Conservation (phyloP, 306 rosid genomes). For the Crotalaria pallida region DNA sequence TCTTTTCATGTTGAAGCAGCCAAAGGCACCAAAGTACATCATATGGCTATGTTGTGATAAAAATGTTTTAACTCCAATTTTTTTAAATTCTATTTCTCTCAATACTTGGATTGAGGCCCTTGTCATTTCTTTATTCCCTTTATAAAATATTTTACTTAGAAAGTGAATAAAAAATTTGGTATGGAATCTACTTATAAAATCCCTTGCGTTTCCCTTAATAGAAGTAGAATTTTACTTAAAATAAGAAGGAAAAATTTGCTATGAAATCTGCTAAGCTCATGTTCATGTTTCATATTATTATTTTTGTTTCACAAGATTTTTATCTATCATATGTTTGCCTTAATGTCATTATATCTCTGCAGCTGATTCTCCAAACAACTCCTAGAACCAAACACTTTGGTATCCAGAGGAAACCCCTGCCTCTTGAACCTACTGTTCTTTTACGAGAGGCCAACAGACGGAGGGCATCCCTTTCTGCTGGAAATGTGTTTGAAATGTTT, state of each 20-base stretch:
- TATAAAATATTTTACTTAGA: not conserved
- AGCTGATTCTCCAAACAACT: constrained; percentile 82
- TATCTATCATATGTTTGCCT: not conserved
- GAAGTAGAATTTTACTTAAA: not conserved
- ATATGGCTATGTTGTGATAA: not conserved
- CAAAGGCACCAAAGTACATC: not conserved
- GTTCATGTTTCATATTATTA: not conserved
- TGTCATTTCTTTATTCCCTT: constrained; percentile 2
- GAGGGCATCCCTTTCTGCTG: constrained; percentile 96
- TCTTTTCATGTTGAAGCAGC: not conserved
- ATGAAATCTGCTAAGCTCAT: not conserved
- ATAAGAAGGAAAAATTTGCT: not conserved
- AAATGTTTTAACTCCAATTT: not conserved
- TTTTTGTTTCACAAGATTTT: constrained; percentile 10
- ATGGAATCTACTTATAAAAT: too few species aligned
- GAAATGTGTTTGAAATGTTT: constrained; percentile 70
- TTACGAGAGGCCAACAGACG: constrained; percentile 94
- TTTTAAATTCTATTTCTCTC: not conserved
- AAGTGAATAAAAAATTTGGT: too few species aligned
- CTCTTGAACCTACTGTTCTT: constrained; percentile 90
- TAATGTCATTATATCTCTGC: constrained; percentile 18
- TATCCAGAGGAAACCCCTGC: constrained; percentile 82
- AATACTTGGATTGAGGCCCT: constrained; percentile 3
- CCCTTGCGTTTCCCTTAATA: not conserved
- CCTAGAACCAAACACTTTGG: constrained; percentile 69